Evolutionary conservation across 106 monocot species (phyloP).

Genomic region (Posidonia australis): DNA sequence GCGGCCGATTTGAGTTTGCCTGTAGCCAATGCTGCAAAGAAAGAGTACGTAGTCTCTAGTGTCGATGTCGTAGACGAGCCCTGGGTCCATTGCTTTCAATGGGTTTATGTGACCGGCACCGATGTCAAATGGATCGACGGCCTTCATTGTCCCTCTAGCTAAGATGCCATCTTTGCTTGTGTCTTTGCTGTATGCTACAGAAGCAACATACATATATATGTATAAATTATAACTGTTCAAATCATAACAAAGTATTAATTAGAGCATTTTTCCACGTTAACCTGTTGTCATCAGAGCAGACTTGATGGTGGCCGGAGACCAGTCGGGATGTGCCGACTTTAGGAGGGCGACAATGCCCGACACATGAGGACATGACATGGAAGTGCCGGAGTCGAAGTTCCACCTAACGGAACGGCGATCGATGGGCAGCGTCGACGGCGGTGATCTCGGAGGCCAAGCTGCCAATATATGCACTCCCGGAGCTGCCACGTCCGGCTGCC

Average conservation of each 20-base stretch:
- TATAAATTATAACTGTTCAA: too few species aligned
- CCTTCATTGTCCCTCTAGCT: conserved; percentile 41
- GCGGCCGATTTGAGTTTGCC: conserved; percentile 11
- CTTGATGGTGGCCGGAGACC: conserved; percentile 70
- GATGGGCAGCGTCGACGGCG: conserved; percentile 37
- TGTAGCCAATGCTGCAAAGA: conserved; percentile 52
- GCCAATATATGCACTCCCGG: conserved; percentile 66
- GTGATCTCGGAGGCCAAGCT: conserved; percentile 55
- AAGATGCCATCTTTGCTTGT: conserved; percentile 34
- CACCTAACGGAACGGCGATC: conserved; percentile 28
- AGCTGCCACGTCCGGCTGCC: conserved; percentile 22
- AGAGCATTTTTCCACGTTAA: too few species aligned
- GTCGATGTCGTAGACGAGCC: conserved; percentile 45
- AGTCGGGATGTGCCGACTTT: conserved; percentile 43
- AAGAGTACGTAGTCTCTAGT: conserved; percentile 36
- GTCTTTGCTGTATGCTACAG: conserved; percentile 35
- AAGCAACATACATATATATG: not conserved
- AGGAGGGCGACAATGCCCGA: conserved; percentile 58
- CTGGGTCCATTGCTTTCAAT: conserved; percentile 33
- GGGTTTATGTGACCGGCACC: conserved; percentile 46
- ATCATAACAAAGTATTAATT: too few species aligned
- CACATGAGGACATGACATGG: conserved; percentile 66
- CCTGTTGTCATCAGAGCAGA: conserved; percentile 80
- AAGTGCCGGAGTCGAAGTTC: conserved; percentile 70
- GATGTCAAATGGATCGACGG: conserved; percentile 40